Percentiles rank a stretch among this genome's conserved stretches.
Evolutionary conservation across 2,329 filamentous ascomycete genomes (phyloP).

Genomic region (Rhinocladiella mackenziei): DNA sequence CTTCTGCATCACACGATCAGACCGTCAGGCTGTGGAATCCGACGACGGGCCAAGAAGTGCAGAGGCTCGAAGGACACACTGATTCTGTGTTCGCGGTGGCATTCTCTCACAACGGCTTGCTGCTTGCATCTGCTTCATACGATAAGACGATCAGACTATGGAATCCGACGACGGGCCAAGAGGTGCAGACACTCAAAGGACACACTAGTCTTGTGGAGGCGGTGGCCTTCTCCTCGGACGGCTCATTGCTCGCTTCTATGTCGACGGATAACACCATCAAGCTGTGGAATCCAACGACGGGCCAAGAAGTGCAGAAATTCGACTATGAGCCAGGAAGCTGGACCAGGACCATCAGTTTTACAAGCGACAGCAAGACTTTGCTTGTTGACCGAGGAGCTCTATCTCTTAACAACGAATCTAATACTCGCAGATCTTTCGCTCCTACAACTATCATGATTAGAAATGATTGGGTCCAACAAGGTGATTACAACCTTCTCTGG

Average conservation of each 20-base stretch:
- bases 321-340: too few relatives aligned
- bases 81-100: conserved; percentile 15
- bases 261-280: conserved; percentile 27
- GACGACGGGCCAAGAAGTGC: too few relatives aligned
- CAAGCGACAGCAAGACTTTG: too few relatives aligned
- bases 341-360: too few relatives aligned
- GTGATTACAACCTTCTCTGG: too few relatives aligned
- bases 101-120: conserved; percentile 24
- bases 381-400: too few relatives aligned
- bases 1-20: too few relatives aligned
- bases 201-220: conserved; percentile 25
- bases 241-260: conserved; percentile 25
- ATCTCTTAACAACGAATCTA: too few relatives aligned
- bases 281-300: conserved; percentile 12
- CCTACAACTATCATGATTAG: too few relatives aligned
- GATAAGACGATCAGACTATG: conserved; percentile 26
- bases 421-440: too few relatives aligned
- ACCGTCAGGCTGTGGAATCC: too few relatives aligned
- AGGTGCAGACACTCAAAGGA: conserved; percentile 24
- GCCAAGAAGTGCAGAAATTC: conserved; percentile 2
- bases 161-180: conserved; percentile 17
- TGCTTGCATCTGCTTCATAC: conserved; percentile 26
- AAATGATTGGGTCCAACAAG: too few relatives aligned
- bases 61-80: conserved; percentile 25
- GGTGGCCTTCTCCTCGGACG: conserved; percentile 31